phyloP scores from a whole-genome alignment of 164 flowering plant genomes.

The Magnolia changhungtana region DNA sequence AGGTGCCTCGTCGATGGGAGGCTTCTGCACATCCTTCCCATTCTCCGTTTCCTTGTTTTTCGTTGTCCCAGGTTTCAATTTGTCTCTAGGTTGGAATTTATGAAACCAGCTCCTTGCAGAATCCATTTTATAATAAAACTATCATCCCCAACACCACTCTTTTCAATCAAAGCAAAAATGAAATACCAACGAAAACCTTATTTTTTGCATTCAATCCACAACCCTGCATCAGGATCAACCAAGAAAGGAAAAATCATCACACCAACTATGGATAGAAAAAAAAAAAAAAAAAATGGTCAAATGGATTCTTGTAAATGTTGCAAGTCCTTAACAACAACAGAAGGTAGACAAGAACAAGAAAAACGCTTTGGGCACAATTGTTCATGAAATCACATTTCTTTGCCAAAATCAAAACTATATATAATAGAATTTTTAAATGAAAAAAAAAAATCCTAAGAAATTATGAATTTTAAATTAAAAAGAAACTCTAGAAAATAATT shows the following conservation, averaged over 20 bases:
- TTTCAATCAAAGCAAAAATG: neutral
- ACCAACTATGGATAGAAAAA: neutral
- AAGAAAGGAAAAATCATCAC: neutral
- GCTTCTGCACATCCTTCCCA: slow-evolving; percentile 23
- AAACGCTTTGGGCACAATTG: no score
- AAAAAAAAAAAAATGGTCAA: neutral
- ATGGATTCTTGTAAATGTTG: no score
- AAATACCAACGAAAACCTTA: neutral
- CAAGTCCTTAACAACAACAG: neutral
- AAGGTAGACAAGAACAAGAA: neutral
- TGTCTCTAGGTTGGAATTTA: slow-evolving; percentile 35
- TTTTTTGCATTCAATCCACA: neutral
- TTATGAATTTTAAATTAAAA: no score
- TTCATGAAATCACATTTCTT: no score
- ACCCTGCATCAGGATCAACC: slow-evolving; percentile 1
- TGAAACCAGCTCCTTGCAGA: slow-evolving; percentile 52
- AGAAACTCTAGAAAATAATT: no score
- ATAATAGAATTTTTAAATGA: no score
- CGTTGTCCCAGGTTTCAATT: slow-evolving; percentile 14
- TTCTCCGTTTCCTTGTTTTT: slow-evolving; percentile 29
- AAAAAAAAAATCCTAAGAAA: no score
- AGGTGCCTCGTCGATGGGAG: slow-evolving; percentile 32
- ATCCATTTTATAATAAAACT: slow-evolving; percentile 27
- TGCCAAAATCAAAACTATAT: no score
- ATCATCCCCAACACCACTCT: neutral